phyloP scores from a whole-genome alignment of 495 filamentous ascomycete genomes.

The Trichoderma orchidacearum region DNA sequence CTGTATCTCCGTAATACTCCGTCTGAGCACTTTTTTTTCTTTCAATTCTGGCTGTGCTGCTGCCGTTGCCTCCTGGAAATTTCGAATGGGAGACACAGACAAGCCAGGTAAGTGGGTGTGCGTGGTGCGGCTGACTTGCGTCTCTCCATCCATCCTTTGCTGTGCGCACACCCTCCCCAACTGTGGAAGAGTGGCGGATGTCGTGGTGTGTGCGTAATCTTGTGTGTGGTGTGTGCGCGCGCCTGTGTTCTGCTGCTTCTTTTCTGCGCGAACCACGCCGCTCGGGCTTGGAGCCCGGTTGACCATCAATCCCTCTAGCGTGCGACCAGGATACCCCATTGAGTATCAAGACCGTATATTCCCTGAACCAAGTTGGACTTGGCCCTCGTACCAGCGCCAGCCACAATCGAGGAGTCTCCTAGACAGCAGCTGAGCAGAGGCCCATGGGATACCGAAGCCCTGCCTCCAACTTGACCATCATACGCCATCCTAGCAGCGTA shows the following conservation, averaged over 20 bases:
- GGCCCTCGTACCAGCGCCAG: not conserved
- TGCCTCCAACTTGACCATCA: not conserved
- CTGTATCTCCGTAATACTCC: not conserved
- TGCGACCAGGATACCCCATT: not conserved
- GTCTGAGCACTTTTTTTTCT: too few relatives aligned
- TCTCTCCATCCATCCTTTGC: not conserved
- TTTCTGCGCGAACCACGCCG: not conserved
- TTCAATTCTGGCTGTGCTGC: not conserved
- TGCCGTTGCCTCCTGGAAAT: not conserved
- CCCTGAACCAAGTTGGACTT: not conserved
- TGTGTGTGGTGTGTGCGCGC: not conserved
- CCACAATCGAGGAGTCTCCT: not conserved
- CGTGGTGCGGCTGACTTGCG: not conserved
- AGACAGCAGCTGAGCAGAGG: not conserved
- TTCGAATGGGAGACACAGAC: not conserved
- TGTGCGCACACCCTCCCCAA: not conserved
- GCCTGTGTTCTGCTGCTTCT: not conserved
- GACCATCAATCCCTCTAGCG: not conserved
- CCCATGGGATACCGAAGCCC: not conserved
- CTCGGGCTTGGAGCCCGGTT: not conserved
- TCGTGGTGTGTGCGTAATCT: not conserved
- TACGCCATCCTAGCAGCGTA: not conserved
- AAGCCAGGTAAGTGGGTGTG: not conserved
- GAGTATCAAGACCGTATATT: slow-evolving; percentile 1
- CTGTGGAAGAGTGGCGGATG: not conserved